Evolutionary conservation across 495 filamentous ascomycete genomes (phyloP).

Genomic region (Penicillium mononematosum): DNA sequence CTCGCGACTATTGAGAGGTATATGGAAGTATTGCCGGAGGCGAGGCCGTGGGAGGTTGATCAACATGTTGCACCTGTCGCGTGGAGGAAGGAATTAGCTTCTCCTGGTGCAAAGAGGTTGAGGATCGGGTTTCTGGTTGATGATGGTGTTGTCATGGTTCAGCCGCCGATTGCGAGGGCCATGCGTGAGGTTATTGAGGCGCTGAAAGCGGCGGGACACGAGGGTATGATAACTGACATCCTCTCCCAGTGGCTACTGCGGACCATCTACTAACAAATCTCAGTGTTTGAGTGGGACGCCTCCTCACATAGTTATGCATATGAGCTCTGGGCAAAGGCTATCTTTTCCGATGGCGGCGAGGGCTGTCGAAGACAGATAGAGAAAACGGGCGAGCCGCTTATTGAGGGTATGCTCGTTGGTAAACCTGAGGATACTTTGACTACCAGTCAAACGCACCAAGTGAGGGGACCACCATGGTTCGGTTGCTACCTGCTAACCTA

Average conservation of each 20-base stretch:
- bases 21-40: constrained; percentile 31
- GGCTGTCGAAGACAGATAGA: constrained; percentile 50
- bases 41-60: constrained; percentile 32
- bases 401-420: constrained; percentile 50
- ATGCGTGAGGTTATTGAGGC: constrained; percentile 42
- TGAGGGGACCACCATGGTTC: background rate
- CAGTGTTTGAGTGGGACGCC: constrained; percentile 49
- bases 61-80: constrained; percentile 42
- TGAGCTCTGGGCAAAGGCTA: constrained; percentile 49
- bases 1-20: constrained; percentile 31
- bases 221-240: constrained; percentile 33
- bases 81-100: constrained; percentile 39
- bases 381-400: constrained; percentile 56
- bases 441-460: constrained; percentile 28
- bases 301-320: constrained; percentile 33
- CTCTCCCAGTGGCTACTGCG: background rate
- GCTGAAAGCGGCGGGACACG: constrained; percentile 43
- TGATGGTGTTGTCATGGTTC: constrained; percentile 55
- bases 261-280: background rate
- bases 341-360: constrained; percentile 58
- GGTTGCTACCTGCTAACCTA: background rate
- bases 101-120: constrained; percentile 30
- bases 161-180: constrained; percentile 52
- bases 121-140: constrained; percentile 53
- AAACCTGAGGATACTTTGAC: constrained; percentile 32